phyloP scores from a whole-genome alignment of 108 stramenopile genomes.

The Fragilaria radians region DNA sequence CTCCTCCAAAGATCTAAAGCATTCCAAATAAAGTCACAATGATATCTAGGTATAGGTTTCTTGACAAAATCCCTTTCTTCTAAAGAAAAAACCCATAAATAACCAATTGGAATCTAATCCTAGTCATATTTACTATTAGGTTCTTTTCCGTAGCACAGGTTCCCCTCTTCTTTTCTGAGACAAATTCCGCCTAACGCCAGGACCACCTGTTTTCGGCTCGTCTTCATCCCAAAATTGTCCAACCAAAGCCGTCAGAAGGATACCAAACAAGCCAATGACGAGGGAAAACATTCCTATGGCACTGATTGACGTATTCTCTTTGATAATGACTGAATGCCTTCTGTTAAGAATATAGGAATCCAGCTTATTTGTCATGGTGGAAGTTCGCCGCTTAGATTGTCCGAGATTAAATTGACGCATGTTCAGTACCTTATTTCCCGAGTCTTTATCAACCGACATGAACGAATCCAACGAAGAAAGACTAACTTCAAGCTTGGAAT shows the following conservation, averaged over 20 bases:
- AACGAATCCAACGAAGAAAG: neutral
- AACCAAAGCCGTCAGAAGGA: slow-evolving; percentile 48
- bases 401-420: slow-evolving; percentile 59
- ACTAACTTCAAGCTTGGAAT: slow-evolving; percentile 5
- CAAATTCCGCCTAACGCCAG: slow-evolving; percentile 18
- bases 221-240: slow-evolving; percentile 75
- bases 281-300: slow-evolving; percentile 61
- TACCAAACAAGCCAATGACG: slow-evolving; percentile 59
- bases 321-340: slow-evolving; percentile 49
- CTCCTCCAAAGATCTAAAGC: no score
- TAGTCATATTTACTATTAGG: no score
- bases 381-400: slow-evolving; percentile 48
- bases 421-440: slow-evolving; percentile 28
- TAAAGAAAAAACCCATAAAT: no score
- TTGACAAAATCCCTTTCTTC: no score
- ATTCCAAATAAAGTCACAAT: no score
- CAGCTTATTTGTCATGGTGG: slow-evolving; percentile 49
- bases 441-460: neutral
- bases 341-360: slow-evolving; percentile 57
- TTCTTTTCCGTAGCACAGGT: neutral
- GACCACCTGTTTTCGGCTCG: slow-evolving; percentile 20
- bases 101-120: no score
- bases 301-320: slow-evolving; percentile 47
- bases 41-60: no score
- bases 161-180: neutral